Evolutionary conservation across 331 rosid genomes (phyloP), one percentile per base, ranked within the genome.

Genomic region (Ulmus americana): DNA sequence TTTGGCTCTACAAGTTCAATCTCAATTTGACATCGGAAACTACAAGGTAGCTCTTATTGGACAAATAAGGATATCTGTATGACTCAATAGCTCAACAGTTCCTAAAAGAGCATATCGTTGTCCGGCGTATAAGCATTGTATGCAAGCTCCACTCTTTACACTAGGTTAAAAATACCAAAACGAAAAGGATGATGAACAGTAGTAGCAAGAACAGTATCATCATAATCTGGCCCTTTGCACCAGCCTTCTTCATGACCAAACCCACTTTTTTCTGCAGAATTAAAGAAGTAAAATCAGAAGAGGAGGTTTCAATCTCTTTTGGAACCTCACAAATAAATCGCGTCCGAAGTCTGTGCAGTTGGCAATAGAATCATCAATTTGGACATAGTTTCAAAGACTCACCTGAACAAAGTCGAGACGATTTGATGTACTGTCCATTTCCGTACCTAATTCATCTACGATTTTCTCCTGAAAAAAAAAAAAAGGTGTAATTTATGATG

Each of bases 361-460:
- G 18, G 62, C 39, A 40, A 61, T 20, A 61, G 13, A 53, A 61
- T 38, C 43, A 20, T 45, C 7, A 3, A 58, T 43, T 44, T 14
- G 16, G 76, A 72, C 56, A 67, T 16, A 45, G 38, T 67, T 5
- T 70, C 55, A 50, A 63, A 64, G 66, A 80, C 95, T 79, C 74
- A 94, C 99, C 85, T 94, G 99, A 69, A 94, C 96, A 73, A 94
- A 94, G 81, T 94, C 97, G 20, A 94, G 85, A 57, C 99, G 97
- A 63, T 87, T 87, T 53, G 97, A 82, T 60, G 99, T 92, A 74
- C 91, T 69, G 72, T 92, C 98, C 96, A 94, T 85, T 73, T 94
- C 99, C 63, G 39, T 75, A 40, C 95, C 98, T 67, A 94, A 84
- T 4, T 84, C 86, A 39, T 76, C 90, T 28, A 84, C 49, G 61